Evolutionary conservation across 2,329 filamentous ascomycete genomes (phyloP).

Genomic region (Fusarium musae): DNA sequence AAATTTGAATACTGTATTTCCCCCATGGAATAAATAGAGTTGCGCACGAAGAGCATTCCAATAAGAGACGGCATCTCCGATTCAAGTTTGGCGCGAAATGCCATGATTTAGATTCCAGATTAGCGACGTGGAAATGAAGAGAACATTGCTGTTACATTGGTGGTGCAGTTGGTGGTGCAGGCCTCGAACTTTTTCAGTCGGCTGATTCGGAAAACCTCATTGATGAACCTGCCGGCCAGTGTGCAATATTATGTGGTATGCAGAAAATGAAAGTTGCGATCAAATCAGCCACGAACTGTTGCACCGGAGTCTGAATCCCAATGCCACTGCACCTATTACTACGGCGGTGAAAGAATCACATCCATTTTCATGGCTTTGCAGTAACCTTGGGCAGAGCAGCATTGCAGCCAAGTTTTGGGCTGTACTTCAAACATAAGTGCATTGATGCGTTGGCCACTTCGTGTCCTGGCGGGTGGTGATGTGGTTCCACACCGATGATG

Average conservation of each 20-base stretch:
- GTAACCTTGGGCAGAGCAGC: slow-evolving; percentile 34
- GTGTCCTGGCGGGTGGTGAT: slow-evolving; percentile 28
- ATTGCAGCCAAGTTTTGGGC: slow-evolving; percentile 36
- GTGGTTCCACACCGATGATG: slow-evolving; percentile 35
- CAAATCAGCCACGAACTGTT: slow-evolving; percentile 24
- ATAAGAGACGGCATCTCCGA: slow-evolving; percentile 31
- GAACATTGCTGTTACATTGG: slow-evolving; percentile 2
- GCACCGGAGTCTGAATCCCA: slow-evolving; percentile 11
- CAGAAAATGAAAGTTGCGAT: slow-evolving; percentile 1
- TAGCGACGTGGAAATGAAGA: slow-evolving; percentile 25
- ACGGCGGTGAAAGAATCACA: slow-evolving; percentile 29
- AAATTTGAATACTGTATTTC: not conserved
- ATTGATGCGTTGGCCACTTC: slow-evolving; percentile 40
- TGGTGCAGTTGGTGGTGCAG: not conserved
- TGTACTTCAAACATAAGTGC: slow-evolving; percentile 25
- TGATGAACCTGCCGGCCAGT: not conserved
- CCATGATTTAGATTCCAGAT: slow-evolving; percentile 24
- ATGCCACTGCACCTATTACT: slow-evolving; percentile 22
- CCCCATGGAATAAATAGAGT: slow-evolving; percentile 14
- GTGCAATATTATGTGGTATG: not conserved
- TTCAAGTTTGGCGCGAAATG: slow-evolving; percentile 22
- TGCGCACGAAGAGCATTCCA: slow-evolving; percentile 29
- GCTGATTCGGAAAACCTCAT: slow-evolving; percentile 4
- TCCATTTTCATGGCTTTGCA: slow-evolving; percentile 35
- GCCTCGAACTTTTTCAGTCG: not conserved